Evolutionary conservation across 768 basidiomycete species (phyloP).

Genomic region (Lactarius tabidus): DNA sequence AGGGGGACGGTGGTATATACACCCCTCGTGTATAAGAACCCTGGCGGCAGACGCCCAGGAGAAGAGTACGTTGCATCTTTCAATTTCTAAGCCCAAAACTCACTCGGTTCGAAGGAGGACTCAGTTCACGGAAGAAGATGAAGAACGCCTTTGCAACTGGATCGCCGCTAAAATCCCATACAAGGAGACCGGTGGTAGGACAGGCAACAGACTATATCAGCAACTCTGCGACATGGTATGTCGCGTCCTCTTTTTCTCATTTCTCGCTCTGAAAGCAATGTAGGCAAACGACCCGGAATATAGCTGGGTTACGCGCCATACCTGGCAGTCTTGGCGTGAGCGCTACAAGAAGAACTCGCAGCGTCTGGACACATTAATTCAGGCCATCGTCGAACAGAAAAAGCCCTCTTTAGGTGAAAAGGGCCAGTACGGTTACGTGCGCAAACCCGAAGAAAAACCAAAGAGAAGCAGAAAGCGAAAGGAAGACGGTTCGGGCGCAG

Average conservation of each 20-base stretch:
- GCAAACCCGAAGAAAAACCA: constrained; percentile 65
- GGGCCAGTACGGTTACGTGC: constrained; percentile 79
- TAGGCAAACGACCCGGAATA: constrained; percentile 68
- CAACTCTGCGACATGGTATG: constrained; percentile 71
- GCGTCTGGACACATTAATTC: constrained; percentile 62
- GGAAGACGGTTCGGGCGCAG: constrained; percentile 11
- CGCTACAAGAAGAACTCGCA: constrained; percentile 79
- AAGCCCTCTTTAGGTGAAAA: constrained; percentile 69
- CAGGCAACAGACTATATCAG: constrained; percentile 79
- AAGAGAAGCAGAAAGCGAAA: constrained; percentile 36
- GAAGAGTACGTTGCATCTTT: constrained; percentile 58
- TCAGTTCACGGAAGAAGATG: constrained; percentile 74
- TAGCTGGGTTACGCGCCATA: constrained; percentile 76
- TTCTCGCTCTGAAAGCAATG: background rate
- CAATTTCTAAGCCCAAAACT: background rate
- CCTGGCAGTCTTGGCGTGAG: constrained; percentile 89
- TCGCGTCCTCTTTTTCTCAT: background rate
- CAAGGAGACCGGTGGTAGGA: constrained; percentile 76
- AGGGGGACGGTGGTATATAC: constrained; percentile 62
- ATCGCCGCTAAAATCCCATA: constrained; percentile 81
- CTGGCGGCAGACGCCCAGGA: constrained; percentile 73
- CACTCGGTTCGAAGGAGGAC: constrained; percentile 51
- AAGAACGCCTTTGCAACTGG: constrained; percentile 69
- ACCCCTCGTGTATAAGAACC: constrained; percentile 78
- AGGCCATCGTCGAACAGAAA: constrained; percentile 63